Base-by-base conservation (phyloP, 2,329 filamentous ascomycete species). In the Phyllachora maydis region DNA sequence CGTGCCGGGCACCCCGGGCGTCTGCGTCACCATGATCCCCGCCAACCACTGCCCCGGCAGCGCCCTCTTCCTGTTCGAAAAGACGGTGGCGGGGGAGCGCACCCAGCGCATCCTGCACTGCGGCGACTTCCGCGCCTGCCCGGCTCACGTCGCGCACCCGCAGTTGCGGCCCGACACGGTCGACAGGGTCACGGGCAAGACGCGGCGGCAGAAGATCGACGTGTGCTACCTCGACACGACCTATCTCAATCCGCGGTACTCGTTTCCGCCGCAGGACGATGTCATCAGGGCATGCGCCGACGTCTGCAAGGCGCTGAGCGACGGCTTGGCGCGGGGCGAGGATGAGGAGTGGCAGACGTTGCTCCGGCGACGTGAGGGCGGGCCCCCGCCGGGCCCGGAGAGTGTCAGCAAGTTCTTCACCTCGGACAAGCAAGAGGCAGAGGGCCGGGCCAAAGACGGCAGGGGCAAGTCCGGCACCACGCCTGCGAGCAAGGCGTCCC, bases 1-100 rank as follows among this genome's bases (percentile, higher is more conserved):
- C 30, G 65, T 98, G 1, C 79, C 81, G 0, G 71, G 66, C 6
- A 92, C 82, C 0, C n/a, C n/a, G n/a, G 82, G 82, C 2, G 83
- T 82, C 5, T 65, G 61, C 7, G 82, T 95, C 19, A 92, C 81
- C 2, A 92, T 95, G 81, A 81, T 98, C 16, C 70, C 79, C 3
- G 88, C 88, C 8, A 98, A 98, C 36, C 88, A 98, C 41, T 98
- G 88, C 36, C 88, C 88, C 0, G 88, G 88, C 1, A 93, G 82
- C 37, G 91, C 85, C 0, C 50, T 98, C 1, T 98, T 90, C 37
- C 56, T 98, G 1, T 95, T 93, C 34, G 76, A 93, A 42, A 93
- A 92, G 42, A 49, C 51, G 0, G n/a, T n/a, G n/a, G 65, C 2
- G 68, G 63, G 33, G 64, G 69, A 1, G 3, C 69, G 63, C 23